Conservation (phyloP, 1,284 basidiomycete genomes). For the Puccinia coronata region DNA sequence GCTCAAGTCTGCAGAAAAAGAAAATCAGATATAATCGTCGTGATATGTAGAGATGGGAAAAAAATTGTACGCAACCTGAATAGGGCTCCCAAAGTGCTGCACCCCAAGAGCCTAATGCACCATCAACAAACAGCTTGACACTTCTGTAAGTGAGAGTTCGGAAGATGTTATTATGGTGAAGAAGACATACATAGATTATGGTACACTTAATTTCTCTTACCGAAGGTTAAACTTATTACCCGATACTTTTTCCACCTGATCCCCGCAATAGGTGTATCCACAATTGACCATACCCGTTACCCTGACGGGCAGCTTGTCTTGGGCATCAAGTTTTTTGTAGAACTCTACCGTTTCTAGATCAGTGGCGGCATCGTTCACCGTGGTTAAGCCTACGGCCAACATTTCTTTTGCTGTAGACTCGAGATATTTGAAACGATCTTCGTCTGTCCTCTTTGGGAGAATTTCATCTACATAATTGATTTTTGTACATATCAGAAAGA, state of each 20-base stretch:
- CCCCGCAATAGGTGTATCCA: slow-evolving; percentile 39
- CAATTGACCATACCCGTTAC: slow-evolving; percentile 42
- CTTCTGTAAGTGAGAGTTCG: slow-evolving; percentile 51
- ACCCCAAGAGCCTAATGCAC: slow-evolving; percentile 57
- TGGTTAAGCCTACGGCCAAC: slow-evolving; percentile 44
- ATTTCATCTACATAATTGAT: no score
- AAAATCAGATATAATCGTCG: background rate
- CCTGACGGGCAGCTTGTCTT: slow-evolving; percentile 41
- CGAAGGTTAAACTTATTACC: slow-evolving; percentile 35
- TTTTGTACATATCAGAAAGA: slow-evolving; percentile 34
- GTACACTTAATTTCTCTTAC: slow-evolving; percentile 2
- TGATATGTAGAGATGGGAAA: background rate
- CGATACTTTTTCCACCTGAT: slow-evolving; percentile 20
- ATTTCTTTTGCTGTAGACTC: slow-evolving; percentile 39
- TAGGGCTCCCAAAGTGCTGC: slow-evolving; percentile 56
- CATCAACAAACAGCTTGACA: slow-evolving; percentile 56
- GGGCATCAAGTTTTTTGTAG: slow-evolving; percentile 36
- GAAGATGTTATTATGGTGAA: background rate
- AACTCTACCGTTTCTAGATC: slow-evolving; percentile 36
- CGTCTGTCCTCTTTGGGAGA: slow-evolving; percentile 36
- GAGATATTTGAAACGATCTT: slow-evolving; percentile 34
- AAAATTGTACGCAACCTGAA: slow-evolving; percentile 51
- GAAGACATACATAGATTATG: background rate
- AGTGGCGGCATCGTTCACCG: slow-evolving; percentile 43
- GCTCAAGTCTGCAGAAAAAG: slow-evolving; percentile 41